These are phyloP conservation scores for Aspergillus sp. DNA, from an alignment of 2,329 filamentous ascomycete genomes.

Conservation along the genomic window DNA sequence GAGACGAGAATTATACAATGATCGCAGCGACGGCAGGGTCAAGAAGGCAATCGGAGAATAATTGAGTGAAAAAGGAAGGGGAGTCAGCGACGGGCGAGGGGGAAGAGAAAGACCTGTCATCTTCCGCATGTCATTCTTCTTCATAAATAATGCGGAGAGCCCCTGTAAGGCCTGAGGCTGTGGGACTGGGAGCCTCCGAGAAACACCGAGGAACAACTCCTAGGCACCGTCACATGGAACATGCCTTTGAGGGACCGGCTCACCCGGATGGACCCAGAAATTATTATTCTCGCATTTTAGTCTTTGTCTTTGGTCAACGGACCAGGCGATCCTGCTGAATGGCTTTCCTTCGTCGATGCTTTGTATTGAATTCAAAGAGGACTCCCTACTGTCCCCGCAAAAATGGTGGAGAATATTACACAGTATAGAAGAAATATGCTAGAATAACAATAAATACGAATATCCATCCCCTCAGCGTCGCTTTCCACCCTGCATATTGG, in stretches of 20 bases:
- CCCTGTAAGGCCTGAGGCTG: background rate
- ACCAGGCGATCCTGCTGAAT: background rate
- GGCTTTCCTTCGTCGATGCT: slow-evolving; percentile 3
- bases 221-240: slow-evolving; percentile 7
- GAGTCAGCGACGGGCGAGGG: background rate
- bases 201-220: slow-evolving; percentile 10
- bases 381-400: background rate
- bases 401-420: slow-evolving; percentile 15
- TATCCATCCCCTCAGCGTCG: slow-evolving; percentile 21
- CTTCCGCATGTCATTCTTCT: background rate
- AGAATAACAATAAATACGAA: slow-evolving; percentile 15
- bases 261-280: background rate
- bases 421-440: slow-evolving; percentile 15
- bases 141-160: slow-evolving; percentile 6
- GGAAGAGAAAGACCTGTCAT: slow-evolving; percentile 2
- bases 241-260: slow-evolving; percentile 4
- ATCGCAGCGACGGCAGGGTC: background rate
- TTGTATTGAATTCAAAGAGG: background rate
- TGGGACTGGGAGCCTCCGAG: slow-evolving; percentile 4
- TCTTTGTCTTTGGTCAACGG: background rate
- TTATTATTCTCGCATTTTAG: background rate
- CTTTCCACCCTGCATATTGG: slow-evolving; percentile 55
- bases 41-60: background rate
- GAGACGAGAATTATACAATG: background rate
- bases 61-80: background rate